Base-by-base conservation (phyloP, 306 rosid genomes). In the Abrus precatorius region DNA sequence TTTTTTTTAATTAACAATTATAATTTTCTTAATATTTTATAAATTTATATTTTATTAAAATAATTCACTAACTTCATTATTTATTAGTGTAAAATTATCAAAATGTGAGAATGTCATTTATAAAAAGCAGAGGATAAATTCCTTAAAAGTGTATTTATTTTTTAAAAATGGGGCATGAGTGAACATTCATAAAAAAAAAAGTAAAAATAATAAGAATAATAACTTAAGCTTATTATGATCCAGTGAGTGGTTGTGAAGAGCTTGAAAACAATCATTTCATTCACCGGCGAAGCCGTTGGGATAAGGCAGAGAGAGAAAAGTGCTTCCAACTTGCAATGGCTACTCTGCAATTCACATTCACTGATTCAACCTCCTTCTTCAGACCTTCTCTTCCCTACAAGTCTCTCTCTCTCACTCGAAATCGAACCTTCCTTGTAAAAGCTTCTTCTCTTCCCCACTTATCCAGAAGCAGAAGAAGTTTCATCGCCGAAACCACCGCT, bases 401-500 rank as follows among this genome's bases (percentile, higher is more conserved):
- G 83, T 84, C 50, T 54, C 40, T 71, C 69, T 84, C 50, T 54
- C 40, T 71, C 69, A 77, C 80, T 56, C 88, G 60, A 41, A 57
- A 47, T 1, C 75, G 75, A 36, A 84, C 85, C 61, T 77, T 86
- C 81, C 40, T 80, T 9, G 84, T 91, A 12, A 87, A 69, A 78
- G 97, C 93, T 12, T 87, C 87, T 64, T 64, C 71, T 8, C 1
- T 6, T 5, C 69, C 27, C n/a, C 64, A 80, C 5, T 29, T 40
- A 8, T 80, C 79, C 49, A 41, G 67, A 6, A 62, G 41, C 3
- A 86, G 99, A 47, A 83, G 99, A 38, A 87, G 80, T 50, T 84
- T 95, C 81, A 81, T 93, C 7, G 86, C 92, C 7, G 97, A 93
- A 10, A 86, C 91, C 1, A 78, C 96, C 3, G 86, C 96, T 1